Evolutionary conservation across 331 rosid genomes (phyloP), one percentile per base, ranked within the genome.

Genomic region (Phaseolus coccineus): DNA sequence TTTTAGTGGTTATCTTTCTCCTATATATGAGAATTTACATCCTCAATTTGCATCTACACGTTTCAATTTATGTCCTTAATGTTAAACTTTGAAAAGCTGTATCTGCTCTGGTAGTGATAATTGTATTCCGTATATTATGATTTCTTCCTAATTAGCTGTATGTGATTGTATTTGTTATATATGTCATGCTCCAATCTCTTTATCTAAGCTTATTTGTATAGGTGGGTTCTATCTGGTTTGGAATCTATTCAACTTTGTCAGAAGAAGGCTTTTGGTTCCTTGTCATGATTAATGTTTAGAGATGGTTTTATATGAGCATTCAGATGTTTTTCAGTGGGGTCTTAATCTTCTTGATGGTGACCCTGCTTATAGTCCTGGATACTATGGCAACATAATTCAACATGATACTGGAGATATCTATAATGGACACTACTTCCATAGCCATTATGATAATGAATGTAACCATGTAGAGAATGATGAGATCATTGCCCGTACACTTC

Each of bases 391-490:
- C 77, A 82, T 79, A 78, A 59, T 74, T 57, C 85, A 78, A 53
- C 81, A 80, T 11, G 74, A 86, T 80, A 64, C 83, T 48, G 73
- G 85, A 71, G 85, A 82, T 50, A 56, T 71, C 55, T 83, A 87
- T 69, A 61, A 40, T 35, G 89, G 77, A 75, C 80, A 79, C 27
- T 81, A 84, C 85, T 55, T 39, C 71, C 87, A 91, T 80, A 77
- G 39, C 81, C 83, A 82, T 50, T 84, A 91, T 84, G 89, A 82
- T 81, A 65, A 77, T 15, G 91, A 87, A n/a, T 64, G 78, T 59
- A 87, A 72, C 77, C 65, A 82, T 74, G 85, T 88, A 48, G 94
- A 93, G 82, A 91, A 85, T 86, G 97, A 93, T 56, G 97, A 87
- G 85, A 74, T 85, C 69, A 91, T 93, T 85, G 93, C 96, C 2